Evolutionary conservation across 2,329 filamentous ascomycete genomes (phyloP).

Genomic region (Metarhizium album): DNA sequence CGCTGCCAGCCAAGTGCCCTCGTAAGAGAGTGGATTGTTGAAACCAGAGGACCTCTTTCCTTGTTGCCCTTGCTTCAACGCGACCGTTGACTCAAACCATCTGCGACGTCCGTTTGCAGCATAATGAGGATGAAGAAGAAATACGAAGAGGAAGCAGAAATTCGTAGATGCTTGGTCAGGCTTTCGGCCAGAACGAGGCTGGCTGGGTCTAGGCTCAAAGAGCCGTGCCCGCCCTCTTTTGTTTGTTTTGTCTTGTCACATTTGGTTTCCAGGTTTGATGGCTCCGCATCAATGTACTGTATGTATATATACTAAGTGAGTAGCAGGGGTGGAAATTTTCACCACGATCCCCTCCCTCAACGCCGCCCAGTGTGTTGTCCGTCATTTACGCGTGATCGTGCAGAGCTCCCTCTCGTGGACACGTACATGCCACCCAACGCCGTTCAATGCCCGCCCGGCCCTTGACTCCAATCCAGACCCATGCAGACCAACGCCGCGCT

Average conservation of each 20-base stretch:
- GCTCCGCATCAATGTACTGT: too few relatives aligned
- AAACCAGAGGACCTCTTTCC: background rate
- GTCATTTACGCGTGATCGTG: background rate
- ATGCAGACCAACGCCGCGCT: background rate
- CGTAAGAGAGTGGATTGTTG: background rate
- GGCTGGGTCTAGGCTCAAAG: too few relatives aligned
- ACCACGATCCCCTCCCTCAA: background rate
- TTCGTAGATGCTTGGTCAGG: too few relatives aligned
- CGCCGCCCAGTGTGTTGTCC: background rate
- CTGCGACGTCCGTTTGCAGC: background rate
- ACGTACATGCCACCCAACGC: background rate
- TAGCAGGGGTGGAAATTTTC: background rate
- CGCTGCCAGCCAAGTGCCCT: slow-evolving; percentile 4
- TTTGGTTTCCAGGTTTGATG: too few relatives aligned
- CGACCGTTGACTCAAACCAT: background rate
- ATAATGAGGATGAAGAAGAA: too few relatives aligned
- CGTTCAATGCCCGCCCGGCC: background rate
- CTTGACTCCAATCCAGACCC: background rate
- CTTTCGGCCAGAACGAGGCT: too few relatives aligned
- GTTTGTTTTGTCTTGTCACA: too few relatives aligned
- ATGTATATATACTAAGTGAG: too few relatives aligned
- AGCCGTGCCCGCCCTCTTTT: too few relatives aligned
- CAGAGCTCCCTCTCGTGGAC: background rate
- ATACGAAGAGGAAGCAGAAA: background rate
- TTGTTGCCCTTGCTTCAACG: background rate